A percentile compares a stretch with the other conserved stretches of the same genome.
Conservation (phyloP, 805 yeast species). For the Torulaspora microellipsoides region DNA sequence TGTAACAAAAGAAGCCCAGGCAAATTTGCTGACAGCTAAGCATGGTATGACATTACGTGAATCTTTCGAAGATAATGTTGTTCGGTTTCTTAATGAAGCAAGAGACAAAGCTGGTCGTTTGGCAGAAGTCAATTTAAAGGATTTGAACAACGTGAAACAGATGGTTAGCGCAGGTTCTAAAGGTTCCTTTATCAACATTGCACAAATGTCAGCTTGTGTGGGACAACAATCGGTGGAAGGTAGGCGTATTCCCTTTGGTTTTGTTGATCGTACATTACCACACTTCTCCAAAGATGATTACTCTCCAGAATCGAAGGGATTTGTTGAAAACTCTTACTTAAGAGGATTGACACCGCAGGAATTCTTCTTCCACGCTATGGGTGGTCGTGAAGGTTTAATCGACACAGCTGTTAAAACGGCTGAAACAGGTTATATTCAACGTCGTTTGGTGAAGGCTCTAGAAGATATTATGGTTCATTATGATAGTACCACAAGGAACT, state of each 20-base stretch:
- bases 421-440: slow-evolving; percentile 97
- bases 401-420: slow-evolving; percentile 99
- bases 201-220: slow-evolving; percentile 99
- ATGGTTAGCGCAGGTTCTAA: slow-evolving; percentile 99
- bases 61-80: slow-evolving; percentile 95
- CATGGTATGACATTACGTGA: slow-evolving; percentile 99
- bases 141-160: slow-evolving; percentile 92
- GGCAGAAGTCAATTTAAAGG: slow-evolving; percentile 94
- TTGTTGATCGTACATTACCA: slow-evolving; percentile 92
- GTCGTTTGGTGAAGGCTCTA: slow-evolving; percentile 93
- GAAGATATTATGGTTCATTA: slow-evolving; percentile 98
- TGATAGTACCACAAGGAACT: slow-evolving; percentile 97
- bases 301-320: slow-evolving; percentile 97
- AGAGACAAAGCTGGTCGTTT: slow-evolving; percentile 99
- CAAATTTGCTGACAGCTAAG: slow-evolving; percentile 82
- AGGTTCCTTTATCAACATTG: slow-evolving; percentile 97
- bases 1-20: slow-evolving; percentile 88
- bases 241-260: slow-evolving; percentile 97
- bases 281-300: slow-evolving; percentile 98
- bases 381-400: slow-evolving; percentile 99
- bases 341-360: slow-evolving; percentile 99
- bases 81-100: slow-evolving; percentile 92
- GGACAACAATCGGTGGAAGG: slow-evolving; percentile 99
- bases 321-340: slow-evolving; percentile 93
- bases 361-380: slow-evolving; percentile 99